phyloP scores from a whole-genome alignment of 208 protist species.

The Blechomonas ayalai region DNA sequence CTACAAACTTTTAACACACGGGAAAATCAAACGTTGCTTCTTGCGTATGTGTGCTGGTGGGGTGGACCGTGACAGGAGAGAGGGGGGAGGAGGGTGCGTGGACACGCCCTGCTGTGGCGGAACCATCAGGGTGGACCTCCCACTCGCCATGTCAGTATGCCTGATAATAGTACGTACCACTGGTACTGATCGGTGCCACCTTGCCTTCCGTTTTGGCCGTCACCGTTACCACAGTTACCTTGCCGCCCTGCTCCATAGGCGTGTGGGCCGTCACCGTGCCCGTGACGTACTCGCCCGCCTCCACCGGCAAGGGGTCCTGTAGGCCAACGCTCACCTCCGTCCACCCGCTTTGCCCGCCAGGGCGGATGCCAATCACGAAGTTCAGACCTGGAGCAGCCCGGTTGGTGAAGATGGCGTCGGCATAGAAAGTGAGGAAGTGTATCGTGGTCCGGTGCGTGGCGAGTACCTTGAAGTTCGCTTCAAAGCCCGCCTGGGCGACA shows the following conservation, averaged over 20 bases:
- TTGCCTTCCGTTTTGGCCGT: conserved; percentile 51
- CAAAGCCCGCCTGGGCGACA: conserved; percentile 39
- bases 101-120: no score
- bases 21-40: no score
- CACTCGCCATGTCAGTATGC: conserved; percentile 39
- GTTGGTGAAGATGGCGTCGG: conserved; percentile 73
- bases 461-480: conserved; percentile 42
- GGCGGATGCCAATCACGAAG: conserved; percentile 77
- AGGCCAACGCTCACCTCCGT: conserved; percentile 79
- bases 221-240: conserved; percentile 54
- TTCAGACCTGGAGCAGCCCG: conserved; percentile 65
- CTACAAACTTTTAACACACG: no score
- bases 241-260: conserved; percentile 35
- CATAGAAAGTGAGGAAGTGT: conserved; percentile 84
- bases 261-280: conserved; percentile 47
- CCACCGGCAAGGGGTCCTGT: conserved; percentile 55
- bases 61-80: no score
- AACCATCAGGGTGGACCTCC: no score
- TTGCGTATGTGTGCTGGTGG: no score
- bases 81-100: no score
- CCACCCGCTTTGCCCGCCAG: conserved; percentile 71
- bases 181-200: conserved; percentile 46
- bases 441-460: conserved; percentile 53
- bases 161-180: conserved; percentile 71
- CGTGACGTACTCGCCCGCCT: conserved; percentile 46